Base-by-base conservation (phyloP, 306 rosid genomes). In the Glycine tomentella region DNA sequence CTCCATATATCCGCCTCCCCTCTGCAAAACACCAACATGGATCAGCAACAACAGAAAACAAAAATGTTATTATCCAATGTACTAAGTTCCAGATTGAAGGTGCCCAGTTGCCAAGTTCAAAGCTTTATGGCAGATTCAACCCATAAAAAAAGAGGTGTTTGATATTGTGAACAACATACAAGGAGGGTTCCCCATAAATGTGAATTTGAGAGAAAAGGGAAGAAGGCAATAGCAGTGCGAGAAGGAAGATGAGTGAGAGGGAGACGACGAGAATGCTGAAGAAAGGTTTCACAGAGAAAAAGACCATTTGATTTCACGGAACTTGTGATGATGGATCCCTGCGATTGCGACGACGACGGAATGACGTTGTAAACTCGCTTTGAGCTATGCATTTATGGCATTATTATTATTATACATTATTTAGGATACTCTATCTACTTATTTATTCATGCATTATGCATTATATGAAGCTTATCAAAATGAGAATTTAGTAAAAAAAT, bases 1-100 rank as follows among this genome's bases (percentile, higher is more conserved):
- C 92, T 88, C 99, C 99, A 91, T 86, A 93, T 87, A 53, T 84
- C 94, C 67, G 49, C 72, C 73, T 81, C 80, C 51, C 82, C 84
- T 71, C 99, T 95, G 85, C 88, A 71, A 53, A 20, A 70, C 79
- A 48, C 17, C 79, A 82, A 81, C 79, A 74, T 12, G 9, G 9
- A 81, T 83, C 62, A 56, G 34, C 36, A 68, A 67, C 62, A 64
- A 70, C 31, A 25, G 2, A 8, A 48, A 33, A 3, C 52, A 51
- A 14, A 48, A 17, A 38, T 12, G 59, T 25, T 5, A 46, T 38
- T 14, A 8, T n/a, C 31, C 14, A 76, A 42, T 17, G 69, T n/a
- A 40, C 69, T 8, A 45, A 76, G 40, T n/a, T 55, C 40, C 15
- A 81, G 12, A 51, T 77, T 31, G 66, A 63, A 73, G 51, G 71